These are phyloP conservation scores for Petasospora fabianii DNA, from an alignment of 1,139 yeast genomes.

Conservation along the genomic window DNA sequence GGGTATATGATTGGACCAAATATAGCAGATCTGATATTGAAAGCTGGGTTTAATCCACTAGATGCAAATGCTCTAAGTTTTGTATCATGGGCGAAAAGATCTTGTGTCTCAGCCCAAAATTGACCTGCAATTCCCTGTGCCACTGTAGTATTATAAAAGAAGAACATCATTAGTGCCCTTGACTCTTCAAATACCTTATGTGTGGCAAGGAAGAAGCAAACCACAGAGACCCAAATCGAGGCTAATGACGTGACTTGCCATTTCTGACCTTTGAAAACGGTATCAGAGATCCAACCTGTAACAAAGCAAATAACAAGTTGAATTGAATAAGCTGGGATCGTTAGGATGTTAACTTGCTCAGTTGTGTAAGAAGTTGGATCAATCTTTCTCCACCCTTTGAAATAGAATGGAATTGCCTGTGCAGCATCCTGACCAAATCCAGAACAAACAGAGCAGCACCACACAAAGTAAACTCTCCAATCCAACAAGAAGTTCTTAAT, in stretches of 20 bases:
- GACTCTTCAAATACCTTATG: slow-evolving; percentile 9
- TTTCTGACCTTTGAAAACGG: slow-evolving; percentile 7
- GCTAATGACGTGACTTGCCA: slow-evolving; percentile 11
- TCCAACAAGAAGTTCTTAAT: slow-evolving; percentile 33
- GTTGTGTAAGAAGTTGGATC: slow-evolving; percentile 44
- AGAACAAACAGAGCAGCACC: slow-evolving; percentile 48
- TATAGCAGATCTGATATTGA: slow-evolving; percentile 9
- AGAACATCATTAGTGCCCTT: slow-evolving; percentile 10
- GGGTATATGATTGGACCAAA: slow-evolving; percentile 11
- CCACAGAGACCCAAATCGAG: slow-evolving; percentile 5
- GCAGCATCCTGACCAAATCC: slow-evolving; percentile 12
- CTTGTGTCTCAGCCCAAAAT: slow-evolving; percentile 15
- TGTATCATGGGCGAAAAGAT: slow-evolving; percentile 9
- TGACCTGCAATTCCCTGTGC: slow-evolving; percentile 14
- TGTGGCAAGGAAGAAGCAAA: slow-evolving; percentile 13
- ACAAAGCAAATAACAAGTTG: slow-evolving; percentile 38
- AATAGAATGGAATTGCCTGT: slow-evolving; percentile 10
- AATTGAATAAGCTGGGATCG: slow-evolving; percentile 44
- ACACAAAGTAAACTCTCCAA: slow-evolving; percentile 46
- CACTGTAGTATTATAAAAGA: slow-evolving; percentile 11
- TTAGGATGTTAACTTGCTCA: slow-evolving; percentile 43
- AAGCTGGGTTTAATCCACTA: slow-evolving; percentile 12
- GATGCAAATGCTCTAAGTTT: slow-evolving; percentile 13
- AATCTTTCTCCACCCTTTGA: slow-evolving; percentile 12
- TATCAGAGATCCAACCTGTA: slow-evolving; percentile 41